Conservation (phyloP, 2,329 filamentous ascomycete species). For the Emergomyces africanus region DNA sequence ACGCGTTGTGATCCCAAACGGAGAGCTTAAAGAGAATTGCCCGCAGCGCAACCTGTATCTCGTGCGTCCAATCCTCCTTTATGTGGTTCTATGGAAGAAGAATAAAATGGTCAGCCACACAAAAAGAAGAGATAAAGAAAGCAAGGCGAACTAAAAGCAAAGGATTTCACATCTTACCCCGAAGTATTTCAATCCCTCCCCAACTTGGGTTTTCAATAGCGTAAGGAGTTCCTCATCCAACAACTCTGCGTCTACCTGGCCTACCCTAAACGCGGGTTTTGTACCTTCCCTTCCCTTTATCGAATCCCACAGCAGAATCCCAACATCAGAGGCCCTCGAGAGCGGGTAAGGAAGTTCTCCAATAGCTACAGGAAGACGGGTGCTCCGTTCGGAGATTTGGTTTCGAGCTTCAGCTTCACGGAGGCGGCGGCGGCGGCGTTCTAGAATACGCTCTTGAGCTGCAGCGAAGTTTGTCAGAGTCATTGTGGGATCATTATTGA, state of each 20-base stretch:
- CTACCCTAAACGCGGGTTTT: constrained; percentile 76
- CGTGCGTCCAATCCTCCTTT: constrained; percentile 73
- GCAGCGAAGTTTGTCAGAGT: constrained; percentile 63
- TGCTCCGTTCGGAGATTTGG: constrained; percentile 35
- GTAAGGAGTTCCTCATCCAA: constrained; percentile 84
- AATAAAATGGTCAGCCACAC: constrained; percentile 3
- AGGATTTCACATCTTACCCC: constrained; percentile 38
- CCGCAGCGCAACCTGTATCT: constrained; percentile 67
- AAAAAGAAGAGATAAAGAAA: background rate
- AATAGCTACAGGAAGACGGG: constrained; percentile 40
- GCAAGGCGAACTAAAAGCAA: background rate
- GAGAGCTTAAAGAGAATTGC: constrained; percentile 83
- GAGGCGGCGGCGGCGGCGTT: constrained; percentile 62
- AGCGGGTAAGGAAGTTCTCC: constrained; percentile 51
- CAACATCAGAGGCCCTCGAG: constrained; percentile 36
- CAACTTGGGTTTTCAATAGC: constrained; percentile 75
- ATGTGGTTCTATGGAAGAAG: constrained; percentile 41
- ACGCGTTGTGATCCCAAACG: constrained; percentile 93
- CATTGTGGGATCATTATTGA: constrained; percentile 33
- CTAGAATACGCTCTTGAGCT: constrained; percentile 75
- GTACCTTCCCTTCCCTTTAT: constrained; percentile 65
- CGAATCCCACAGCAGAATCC: constrained; percentile 51
- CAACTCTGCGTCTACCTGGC: constrained; percentile 90
- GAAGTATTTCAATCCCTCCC: constrained; percentile 78
- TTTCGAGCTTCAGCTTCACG: constrained; percentile 55